Evolutionary conservation across 495 filamentous ascomycete species (phyloP).

Genomic region (Annulohypoxylon stygium): DNA sequence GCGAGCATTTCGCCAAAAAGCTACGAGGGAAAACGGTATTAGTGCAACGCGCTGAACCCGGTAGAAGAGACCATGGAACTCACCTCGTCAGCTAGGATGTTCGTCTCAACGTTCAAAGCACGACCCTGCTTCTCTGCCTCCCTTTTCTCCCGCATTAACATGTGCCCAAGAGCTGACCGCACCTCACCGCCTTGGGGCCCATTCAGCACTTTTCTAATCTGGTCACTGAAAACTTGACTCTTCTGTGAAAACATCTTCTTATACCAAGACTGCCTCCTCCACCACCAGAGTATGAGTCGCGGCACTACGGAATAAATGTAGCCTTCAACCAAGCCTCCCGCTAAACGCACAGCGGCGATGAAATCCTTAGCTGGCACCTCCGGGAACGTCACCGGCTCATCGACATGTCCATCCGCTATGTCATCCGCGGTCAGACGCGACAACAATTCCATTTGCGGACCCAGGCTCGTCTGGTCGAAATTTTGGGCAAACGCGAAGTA

Average conservation of each 20-base stretch:
- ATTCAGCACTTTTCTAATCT: background rate
- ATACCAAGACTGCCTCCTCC: background rate
- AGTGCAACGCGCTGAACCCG: background rate
- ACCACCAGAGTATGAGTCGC: background rate
- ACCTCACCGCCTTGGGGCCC: background rate
- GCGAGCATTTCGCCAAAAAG: background rate
- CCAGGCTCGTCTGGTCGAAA: background rate
- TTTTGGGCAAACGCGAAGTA: background rate
- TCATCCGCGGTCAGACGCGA: background rate
- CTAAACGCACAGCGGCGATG: background rate
- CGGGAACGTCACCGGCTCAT: background rate
- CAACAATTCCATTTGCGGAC: background rate
- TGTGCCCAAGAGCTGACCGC: background rate
- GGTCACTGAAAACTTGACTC: background rate
- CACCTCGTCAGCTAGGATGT: background rate
- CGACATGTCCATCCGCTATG: background rate
- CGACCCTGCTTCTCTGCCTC: background rate
- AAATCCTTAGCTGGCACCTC: background rate
- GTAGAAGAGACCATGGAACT: background rate
- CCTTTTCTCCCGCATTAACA: background rate
- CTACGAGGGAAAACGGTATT: background rate
- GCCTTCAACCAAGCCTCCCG: background rate
- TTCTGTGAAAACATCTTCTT: background rate
- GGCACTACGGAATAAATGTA: background rate
- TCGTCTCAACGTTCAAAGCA: background rate